A percentile compares a stretch with the other conserved stretches of the same genome.
phyloP scores from a whole-genome alignment of 2,329 filamentous ascomycete genomes.

The Paraphoma sp. region DNA sequence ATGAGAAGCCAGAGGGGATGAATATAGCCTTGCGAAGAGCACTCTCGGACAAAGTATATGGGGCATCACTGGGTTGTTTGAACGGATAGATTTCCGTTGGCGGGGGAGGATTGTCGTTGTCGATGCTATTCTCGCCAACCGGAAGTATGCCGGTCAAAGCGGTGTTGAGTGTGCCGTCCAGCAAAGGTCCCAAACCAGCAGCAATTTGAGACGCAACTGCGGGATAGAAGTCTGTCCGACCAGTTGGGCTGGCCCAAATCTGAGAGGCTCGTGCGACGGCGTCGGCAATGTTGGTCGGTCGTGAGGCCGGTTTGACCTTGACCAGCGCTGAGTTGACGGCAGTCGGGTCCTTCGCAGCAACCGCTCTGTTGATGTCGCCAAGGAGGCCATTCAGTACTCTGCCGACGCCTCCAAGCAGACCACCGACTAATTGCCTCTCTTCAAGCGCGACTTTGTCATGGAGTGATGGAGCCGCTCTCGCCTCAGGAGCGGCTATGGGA shows the following conservation, averaged over 20 bases:
- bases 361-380: conserved; percentile 17
- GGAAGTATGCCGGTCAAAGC: conserved; percentile 18
- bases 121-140: conserved; percentile 27
- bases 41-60: conserved; percentile 56
- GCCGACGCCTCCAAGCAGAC: conserved; percentile 10
- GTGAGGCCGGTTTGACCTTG: conserved; percentile 17
- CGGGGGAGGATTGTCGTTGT: conserved; percentile 29
- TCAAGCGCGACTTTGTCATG: conserved; percentile 9
- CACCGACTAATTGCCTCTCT: conserved; percentile 19
- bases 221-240: conserved; percentile 20
- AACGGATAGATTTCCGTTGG: conserved; percentile 46
- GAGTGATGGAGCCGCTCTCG: conserved; percentile 9
- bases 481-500: conserved; percentile 1
- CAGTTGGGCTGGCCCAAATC: conserved; percentile 24
- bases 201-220: conserved; percentile 30
- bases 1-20: conserved; percentile 56
- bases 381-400: conserved; percentile 14
- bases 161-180: conserved; percentile 21
- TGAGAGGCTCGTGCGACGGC: conserved; percentile 11
- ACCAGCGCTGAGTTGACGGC: conserved; percentile 19
- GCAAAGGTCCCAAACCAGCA: conserved; percentile 18
- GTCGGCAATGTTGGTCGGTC: conserved; percentile 22
- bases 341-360: conserved; percentile 15
- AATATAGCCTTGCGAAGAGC: conserved; percentile 59
- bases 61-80: conserved; percentile 51